Conservation (phyloP, 305 asterid genomes). For the Euphrasia arctica region DNA sequence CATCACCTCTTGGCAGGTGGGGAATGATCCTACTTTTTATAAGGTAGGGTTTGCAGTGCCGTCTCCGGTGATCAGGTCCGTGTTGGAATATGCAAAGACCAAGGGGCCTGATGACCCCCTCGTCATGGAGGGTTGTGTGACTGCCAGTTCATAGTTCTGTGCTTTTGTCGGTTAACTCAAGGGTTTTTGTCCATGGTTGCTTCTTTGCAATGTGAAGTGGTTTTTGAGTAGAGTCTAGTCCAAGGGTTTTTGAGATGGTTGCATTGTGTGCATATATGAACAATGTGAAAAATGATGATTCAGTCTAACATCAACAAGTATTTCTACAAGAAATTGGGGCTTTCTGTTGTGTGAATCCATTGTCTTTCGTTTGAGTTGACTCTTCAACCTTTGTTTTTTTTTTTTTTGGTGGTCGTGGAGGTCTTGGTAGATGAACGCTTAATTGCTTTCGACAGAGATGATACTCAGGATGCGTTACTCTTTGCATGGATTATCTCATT, state of each 20-base stretch:
- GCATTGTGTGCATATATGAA: not conserved
- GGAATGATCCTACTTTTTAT: not conserved
- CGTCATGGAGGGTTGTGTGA: slow-evolving; percentile 25
- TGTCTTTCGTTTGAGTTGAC: too few species aligned
- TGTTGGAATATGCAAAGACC: slow-evolving; percentile 20
- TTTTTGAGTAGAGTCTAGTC: not conserved
- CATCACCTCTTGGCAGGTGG: slow-evolving; percentile 25
- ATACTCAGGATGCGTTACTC: too few species aligned
- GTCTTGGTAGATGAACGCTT: too few species aligned
- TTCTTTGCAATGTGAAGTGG: too few species aligned
- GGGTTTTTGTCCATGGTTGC: too few species aligned
- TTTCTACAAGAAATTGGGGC: too few species aligned
- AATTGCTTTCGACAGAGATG: too few species aligned
- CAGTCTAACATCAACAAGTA: not conserved
- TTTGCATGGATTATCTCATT: too few species aligned
- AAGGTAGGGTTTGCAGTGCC: slow-evolving; percentile 24
- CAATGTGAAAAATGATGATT: not conserved
- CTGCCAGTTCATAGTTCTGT: too few species aligned
- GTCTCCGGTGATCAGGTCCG: not conserved
- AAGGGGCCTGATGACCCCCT: slow-evolving; percentile 22
- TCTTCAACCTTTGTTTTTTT: too few species aligned
- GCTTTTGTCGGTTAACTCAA: too few species aligned
- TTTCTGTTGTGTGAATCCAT: not conserved
- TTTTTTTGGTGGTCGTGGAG: too few species aligned
- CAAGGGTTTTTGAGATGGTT: not conserved